Evolutionary conservation across 768 basidiomycete genomes (phyloP).

Genomic region (Termitomyces sp.): DNA sequence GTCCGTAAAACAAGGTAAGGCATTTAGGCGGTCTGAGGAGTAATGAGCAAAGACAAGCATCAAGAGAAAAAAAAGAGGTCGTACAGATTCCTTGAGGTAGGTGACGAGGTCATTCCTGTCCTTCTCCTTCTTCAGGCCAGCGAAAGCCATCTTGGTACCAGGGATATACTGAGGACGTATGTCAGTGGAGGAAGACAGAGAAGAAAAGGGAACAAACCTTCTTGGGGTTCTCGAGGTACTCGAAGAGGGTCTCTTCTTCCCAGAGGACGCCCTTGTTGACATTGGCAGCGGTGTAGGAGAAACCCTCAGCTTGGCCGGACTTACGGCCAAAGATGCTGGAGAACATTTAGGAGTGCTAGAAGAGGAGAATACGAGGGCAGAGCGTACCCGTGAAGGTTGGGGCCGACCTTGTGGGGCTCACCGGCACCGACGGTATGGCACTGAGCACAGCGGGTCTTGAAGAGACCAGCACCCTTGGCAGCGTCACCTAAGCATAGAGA

Average conservation of each 20-base stretch:
- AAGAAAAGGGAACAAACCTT: conserved; percentile 47
- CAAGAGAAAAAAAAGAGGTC: conserved; percentile 18
- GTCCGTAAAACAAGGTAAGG: neutral
- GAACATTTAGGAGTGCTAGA: neutral
- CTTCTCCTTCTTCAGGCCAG: conserved; percentile 97
- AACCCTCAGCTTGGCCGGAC: conserved; percentile 81
- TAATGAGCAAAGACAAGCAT: neutral
- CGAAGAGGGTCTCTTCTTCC: conserved; percentile 87
- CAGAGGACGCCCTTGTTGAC: conserved; percentile 90
- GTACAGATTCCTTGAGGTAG: conserved; percentile 68
- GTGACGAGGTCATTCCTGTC: conserved; percentile 94
- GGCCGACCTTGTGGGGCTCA: conserved; percentile 86
- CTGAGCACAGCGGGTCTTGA: conserved; percentile 94
- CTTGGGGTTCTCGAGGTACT: conserved; percentile 96
- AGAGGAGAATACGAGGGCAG: neutral
- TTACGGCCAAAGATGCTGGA: conserved; percentile 78
- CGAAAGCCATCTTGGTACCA: conserved; percentile 98
- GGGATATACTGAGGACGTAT: conserved; percentile 67
- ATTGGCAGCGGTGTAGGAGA: conserved; percentile 92
- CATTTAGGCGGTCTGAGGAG: conserved; percentile 1
- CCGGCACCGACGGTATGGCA: conserved; percentile 85
- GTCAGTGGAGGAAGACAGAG: neutral
- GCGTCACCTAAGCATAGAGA: conserved; percentile 60
- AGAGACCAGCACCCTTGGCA: conserved; percentile 86
- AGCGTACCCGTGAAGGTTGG: conserved; percentile 88